Conservation (phyloP, 2,329 filamentous ascomycete genomes). For the Botrytis porri region DNA sequence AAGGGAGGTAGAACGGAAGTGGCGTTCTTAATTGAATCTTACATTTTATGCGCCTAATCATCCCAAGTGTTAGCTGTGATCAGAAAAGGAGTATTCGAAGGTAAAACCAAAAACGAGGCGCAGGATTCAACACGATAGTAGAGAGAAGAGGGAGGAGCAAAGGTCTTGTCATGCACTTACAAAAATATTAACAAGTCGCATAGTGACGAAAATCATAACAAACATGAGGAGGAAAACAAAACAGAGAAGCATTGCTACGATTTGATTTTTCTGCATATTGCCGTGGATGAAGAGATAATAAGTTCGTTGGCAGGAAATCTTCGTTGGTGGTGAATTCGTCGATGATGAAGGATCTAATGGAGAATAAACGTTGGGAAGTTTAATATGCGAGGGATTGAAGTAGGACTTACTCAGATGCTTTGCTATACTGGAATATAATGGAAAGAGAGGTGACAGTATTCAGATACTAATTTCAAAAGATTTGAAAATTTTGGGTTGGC, state of each 20-base stretch:
- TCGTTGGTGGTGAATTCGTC: neutral
- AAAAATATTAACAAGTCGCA: conserved; percentile 15
- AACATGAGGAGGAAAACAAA: conserved; percentile 16
- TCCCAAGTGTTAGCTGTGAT: neutral
- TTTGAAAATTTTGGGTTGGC: neutral
- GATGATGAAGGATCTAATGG: neutral
- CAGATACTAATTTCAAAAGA: neutral
- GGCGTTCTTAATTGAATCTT: neutral
- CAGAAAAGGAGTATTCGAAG: neutral
- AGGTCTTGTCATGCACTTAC: neutral
- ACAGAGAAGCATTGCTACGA: conserved; percentile 9
- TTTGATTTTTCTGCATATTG: conserved; percentile 10
- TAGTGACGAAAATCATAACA: conserved; percentile 4
- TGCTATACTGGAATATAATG: neutral
- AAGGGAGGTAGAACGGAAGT: neutral
- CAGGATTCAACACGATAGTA: too few species aligned
- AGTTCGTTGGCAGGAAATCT: neutral
- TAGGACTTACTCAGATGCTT: neutral
- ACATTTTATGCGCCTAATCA: conserved; percentile 6
- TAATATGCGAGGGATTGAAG: neutral
- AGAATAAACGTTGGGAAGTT: neutral
- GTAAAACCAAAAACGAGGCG: neutral
- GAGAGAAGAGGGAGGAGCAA: neutral
- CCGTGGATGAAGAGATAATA: neutral
- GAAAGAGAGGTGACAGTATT: neutral